Evolutionary conservation across 441 rosid species (phyloP).

Genomic region (Croton laevigatus): DNA sequence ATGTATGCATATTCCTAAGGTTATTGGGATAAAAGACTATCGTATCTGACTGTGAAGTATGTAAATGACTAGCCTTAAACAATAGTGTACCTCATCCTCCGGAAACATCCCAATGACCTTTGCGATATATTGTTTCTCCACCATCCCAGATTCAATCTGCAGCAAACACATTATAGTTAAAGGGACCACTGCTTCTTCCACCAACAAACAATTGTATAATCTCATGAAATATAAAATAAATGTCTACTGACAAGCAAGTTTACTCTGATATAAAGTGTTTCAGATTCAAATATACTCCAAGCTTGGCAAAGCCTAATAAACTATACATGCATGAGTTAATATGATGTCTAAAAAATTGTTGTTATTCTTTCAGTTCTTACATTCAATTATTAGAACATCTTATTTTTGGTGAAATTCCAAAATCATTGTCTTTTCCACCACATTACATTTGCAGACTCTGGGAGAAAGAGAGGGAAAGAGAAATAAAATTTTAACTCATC

Average conservation of each 20-base stretch:
- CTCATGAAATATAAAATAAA: not conserved
- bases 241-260: constrained; percentile 6
- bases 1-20: not conserved
- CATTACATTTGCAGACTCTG: not conserved
- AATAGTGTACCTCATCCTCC: constrained; percentile 62
- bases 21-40: constrained; percentile 2
- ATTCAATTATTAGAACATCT: not conserved
- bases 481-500: not conserved
- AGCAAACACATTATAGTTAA: constrained; percentile 17
- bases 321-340: not conserved
- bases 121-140: constrained; percentile 79
- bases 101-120: constrained; percentile 79
- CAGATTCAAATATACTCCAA: not conserved
- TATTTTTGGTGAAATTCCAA: not conserved
- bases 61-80: constrained; percentile 5
- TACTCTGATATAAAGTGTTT: not conserved
- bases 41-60: constrained; percentile 10
- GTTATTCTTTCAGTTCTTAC: not conserved
- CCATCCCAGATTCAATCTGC: constrained; percentile 82
- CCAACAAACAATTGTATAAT: not conserved
- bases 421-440: constrained; percentile 3
- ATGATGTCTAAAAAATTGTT: not conserved
- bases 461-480: not conserved
- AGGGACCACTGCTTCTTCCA: not conserved
- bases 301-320: not conserved